Evolutionary conservation across 768 basidiomycete species (phyloP).

Genomic region (Amanita inopinata): DNA sequence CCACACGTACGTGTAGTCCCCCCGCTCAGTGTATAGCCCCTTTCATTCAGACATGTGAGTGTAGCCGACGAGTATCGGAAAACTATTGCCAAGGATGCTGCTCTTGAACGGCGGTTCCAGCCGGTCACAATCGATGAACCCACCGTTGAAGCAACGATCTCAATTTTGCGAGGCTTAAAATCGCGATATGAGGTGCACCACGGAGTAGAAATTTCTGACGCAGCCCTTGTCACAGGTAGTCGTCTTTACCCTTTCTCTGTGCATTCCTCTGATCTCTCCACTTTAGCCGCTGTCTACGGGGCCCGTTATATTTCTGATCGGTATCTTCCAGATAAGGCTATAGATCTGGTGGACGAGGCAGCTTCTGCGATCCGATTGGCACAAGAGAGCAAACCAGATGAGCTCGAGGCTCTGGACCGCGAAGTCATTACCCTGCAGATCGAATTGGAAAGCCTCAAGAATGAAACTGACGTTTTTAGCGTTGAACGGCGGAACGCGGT

Average conservation of each 20-base stretch:
- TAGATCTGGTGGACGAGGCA: slow-evolving; percentile 91
- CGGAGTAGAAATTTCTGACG: slow-evolving; percentile 86
- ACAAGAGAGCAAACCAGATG: slow-evolving; percentile 83
- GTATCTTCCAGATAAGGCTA: slow-evolving; percentile 85
- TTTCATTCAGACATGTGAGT: neutral
- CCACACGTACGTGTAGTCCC: slow-evolving; percentile 51
- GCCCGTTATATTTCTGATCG: slow-evolving; percentile 83
- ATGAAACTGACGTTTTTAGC: slow-evolving; percentile 78
- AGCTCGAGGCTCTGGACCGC: slow-evolving; percentile 72
- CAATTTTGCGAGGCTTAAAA: slow-evolving; percentile 82
- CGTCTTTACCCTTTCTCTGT: neutral
- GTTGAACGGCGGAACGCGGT: slow-evolving; percentile 62
- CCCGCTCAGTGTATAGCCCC: neutral
- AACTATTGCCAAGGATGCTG: slow-evolving; percentile 86
- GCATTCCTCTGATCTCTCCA: neutral
- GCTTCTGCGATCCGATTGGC: slow-evolving; percentile 79
- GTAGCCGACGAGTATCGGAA: slow-evolving; percentile 83
- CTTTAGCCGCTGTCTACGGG: slow-evolving; percentile 68
- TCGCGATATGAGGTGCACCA: slow-evolving; percentile 85
- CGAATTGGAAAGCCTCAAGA: slow-evolving; percentile 82
- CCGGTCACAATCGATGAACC: slow-evolving; percentile 86
- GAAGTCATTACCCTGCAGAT: slow-evolving; percentile 84
- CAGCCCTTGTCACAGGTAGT: slow-evolving; percentile 75
- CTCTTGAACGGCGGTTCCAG: slow-evolving; percentile 86
- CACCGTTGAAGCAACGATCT: slow-evolving; percentile 73